Base-by-base conservation (phyloP, 352 stramenopile species). In the Pythium oligandrum region DNA sequence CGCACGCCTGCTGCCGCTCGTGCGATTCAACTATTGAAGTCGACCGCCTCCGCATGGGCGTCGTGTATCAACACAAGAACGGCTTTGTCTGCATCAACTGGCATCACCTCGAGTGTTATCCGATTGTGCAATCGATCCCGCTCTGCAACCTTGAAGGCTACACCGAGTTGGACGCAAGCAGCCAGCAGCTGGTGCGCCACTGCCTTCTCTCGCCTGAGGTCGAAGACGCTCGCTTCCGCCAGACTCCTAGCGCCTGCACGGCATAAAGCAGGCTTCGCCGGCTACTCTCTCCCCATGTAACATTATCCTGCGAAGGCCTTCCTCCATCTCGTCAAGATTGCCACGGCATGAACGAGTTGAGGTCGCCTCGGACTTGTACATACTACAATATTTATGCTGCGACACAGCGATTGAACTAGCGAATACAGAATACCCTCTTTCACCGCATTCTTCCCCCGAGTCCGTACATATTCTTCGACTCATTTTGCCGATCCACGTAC, bases 61-160 rank as follows among this genome's bases (percentile, higher is more conserved):
- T 91, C 49, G 78, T 91, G 3, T 91, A 79, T 59, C 80, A 89
- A 63, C 80, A 91, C 61, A 76, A 76, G 61, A 88, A 88, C 53
- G 80, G 80, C 58, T 91, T 88, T 59, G 72, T 88, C 32, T 89
- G 80, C 67, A 89, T 91, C 59, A 89, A 91, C 63, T 91, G 80
- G 80, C 78, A 91, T 63, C 80, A 91, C 60, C 64, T 91, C 55
- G 76, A 89, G 64, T 91, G 80, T 67, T 91, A 88, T 60, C 70
- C 74, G 55, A 62, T 71, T 40, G 73, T 86, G 45, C 40, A 63
- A 38, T 57, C 70, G 47, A 86, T 91, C 40, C 74, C 75, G 38
- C 59, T 89, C n/a, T 40, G 65, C 33, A 80, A 73, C 49, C 68
- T 91, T 36, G 80, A 91, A 55, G 80, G 80, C 17, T 91, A 86